Evolutionary conservation across 768 basidiomycete species (phyloP), one percentile per base, ranked within the genome.

Genomic region (Lentinula aciculospora): DNA sequence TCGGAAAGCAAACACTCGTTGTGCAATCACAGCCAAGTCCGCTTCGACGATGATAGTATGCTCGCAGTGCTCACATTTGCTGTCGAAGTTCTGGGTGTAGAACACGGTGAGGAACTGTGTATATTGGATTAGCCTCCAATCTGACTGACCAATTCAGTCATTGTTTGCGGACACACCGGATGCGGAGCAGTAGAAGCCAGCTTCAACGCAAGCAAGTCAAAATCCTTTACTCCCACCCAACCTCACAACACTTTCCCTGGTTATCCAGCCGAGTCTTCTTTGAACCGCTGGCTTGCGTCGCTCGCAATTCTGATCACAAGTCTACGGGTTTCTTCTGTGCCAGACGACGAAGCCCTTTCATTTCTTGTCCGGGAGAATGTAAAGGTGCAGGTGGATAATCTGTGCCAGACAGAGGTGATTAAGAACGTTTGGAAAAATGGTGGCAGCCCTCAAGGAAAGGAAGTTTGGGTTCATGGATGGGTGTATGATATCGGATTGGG

Each of bases 81-180:
- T 15, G 74, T 95, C 40, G 76, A 77, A 51, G 70, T 76, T 61
- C 74, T 94, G 58, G 83, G 85, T 58, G 85, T 92, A 23, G 74
- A 86, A 72, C 88, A 94, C 76, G 82, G 92, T 91, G 68, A 68
- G 77, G 81, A 64, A 58, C 69, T 62, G n/a, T n/a, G n/a, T n/a
- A n/a, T n/a, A n/a, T n/a, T 67, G 32, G 32, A 12, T 68, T 65
- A 67, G 19, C 60, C 54, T 59, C 60, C 48, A 10, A 15, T 51
- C 21, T 60, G 32, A 3, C 60, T 59, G 59, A 58, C 60, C 19
- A 58, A 60, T 44, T 53, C 64, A 92, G 90, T 95, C 58, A 74
- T 92, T 61, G 73, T 95, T 63, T 89, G 87, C 23, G 93, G 93
- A 17, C 93, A 96, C 68, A 84, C 86, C 9, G 75, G 82, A 55